phyloP scores from a whole-genome alignment of 2,329 filamentous ascomycete species.

The Fusarium mexicanum region DNA sequence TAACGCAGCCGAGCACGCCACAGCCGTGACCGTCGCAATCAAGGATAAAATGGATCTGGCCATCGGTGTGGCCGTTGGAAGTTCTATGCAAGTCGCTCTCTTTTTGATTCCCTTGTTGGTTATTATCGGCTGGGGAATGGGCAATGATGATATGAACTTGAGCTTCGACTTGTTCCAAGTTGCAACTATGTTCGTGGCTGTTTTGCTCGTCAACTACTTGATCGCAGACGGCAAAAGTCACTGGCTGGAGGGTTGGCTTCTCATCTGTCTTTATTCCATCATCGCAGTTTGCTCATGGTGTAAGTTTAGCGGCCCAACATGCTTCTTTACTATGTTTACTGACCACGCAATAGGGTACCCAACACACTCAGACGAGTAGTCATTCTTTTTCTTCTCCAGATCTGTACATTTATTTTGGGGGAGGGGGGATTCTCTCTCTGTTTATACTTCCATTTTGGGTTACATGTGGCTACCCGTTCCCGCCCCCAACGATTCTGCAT shows the following conservation, averaged over 20 bases:
- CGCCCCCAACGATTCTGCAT: neutral
- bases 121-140: constrained; percentile 81
- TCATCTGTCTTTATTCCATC: constrained; percentile 82
- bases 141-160: constrained; percentile 77
- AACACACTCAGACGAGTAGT: constrained; percentile 14
- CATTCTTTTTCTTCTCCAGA: neutral
- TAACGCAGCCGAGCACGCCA: constrained; percentile 84
- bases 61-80: constrained; percentile 82
- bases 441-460: neutral
- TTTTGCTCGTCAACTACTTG: constrained; percentile 86
- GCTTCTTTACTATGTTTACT: constrained; percentile 1
- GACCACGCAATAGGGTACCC: constrained; percentile 33
- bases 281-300: constrained; percentile 76
- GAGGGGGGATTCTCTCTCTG: neutral
- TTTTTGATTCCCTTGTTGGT: constrained; percentile 82
- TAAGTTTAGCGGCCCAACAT: constrained; percentile 51
- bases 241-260: constrained; percentile 79
- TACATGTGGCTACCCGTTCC: neutral
- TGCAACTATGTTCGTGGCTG: constrained; percentile 83
- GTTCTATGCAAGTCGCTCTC: constrained; percentile 82
- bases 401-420: neutral
- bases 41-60: constrained; percentile 89
- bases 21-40: constrained; percentile 79
- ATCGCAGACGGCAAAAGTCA: constrained; percentile 86
- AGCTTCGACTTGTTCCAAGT: constrained; percentile 92